These are phyloP conservation scores for Fusarium staphyleae DNA, from an alignment of 2,329 filamentous ascomycete genomes.

Conservation along the genomic window DNA sequence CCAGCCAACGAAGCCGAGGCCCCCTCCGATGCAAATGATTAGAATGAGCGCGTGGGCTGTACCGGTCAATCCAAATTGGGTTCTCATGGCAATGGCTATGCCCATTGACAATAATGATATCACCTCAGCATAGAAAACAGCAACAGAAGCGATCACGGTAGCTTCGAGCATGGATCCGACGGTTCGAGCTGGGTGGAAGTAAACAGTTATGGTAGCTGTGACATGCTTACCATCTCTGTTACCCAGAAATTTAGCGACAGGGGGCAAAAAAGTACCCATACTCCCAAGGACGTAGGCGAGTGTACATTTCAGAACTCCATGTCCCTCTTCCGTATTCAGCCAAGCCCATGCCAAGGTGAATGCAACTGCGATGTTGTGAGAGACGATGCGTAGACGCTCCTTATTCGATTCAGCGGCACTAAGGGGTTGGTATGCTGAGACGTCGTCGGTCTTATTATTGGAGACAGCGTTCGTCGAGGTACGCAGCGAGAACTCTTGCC, in stretches of 20 bases:
- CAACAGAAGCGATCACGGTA: slow-evolving; percentile 75
- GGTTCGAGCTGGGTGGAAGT: slow-evolving; percentile 89
- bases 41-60: slow-evolving; percentile 82
- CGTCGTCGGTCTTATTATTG: slow-evolving; percentile 13
- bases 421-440: slow-evolving; percentile 28
- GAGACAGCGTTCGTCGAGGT: slow-evolving; percentile 48
- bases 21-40: slow-evolving; percentile 83
- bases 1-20: slow-evolving; percentile 88
- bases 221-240: slow-evolving; percentile 91
- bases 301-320: slow-evolving; percentile 87
- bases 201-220: slow-evolving; percentile 91
- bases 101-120: slow-evolving; percentile 87
- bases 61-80: slow-evolving; percentile 68
- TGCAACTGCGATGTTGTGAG: slow-evolving; percentile 49
- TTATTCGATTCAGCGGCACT: slow-evolving; percentile 43
- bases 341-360: slow-evolving; percentile 61
- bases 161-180: slow-evolving; percentile 91
- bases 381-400: slow-evolving; percentile 46
- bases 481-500: slow-evolving; percentile 79
- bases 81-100: slow-evolving; percentile 80
- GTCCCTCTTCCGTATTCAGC: slow-evolving; percentile 74
- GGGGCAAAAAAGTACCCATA: slow-evolving; percentile 81
- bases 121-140: slow-evolving; percentile 74
- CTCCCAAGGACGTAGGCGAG: slow-evolving; percentile 88
- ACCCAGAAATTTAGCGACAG: slow-evolving; percentile 76